Percentiles rank a stretch among this genome's conserved stretches.
Conservation (phyloP, 805 yeast species). For the Hagleromyces aurorensis region DNA sequence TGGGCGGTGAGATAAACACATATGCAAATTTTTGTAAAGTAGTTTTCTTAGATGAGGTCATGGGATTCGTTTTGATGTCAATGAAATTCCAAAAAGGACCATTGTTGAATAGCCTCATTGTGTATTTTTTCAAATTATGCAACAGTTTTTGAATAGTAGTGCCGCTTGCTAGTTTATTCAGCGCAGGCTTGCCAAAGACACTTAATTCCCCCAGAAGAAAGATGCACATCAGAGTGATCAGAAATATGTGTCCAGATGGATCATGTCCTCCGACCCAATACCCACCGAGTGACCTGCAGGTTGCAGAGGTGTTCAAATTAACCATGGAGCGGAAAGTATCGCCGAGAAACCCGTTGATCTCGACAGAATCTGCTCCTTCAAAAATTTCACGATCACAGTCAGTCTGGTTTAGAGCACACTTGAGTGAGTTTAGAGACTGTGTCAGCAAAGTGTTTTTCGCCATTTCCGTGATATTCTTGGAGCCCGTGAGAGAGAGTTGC, state of each 20-base stretch:
- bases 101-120: constrained; percentile 7
- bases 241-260: constrained; percentile 89
- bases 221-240: constrained; percentile 39
- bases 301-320: constrained; percentile 30
- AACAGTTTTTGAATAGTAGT: neutral
- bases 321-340: constrained; percentile 9
- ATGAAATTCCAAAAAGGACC: constrained; percentile 10
- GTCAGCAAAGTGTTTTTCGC: constrained; percentile 1
- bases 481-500: constrained; percentile 4
- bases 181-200: constrained; percentile 14
- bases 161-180: constrained; percentile 3
- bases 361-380: constrained; percentile 3
- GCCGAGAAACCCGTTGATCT: constrained; percentile 12
- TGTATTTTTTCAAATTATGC: neutral
- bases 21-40: constrained; percentile 4
- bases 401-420: constrained; percentile 6
- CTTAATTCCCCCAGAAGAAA: constrained; percentile 55
- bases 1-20: constrained; percentile 10
- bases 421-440: constrained; percentile 6
- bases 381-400: constrained; percentile 1
- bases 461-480: constrained; percentile 2
- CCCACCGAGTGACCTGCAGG: constrained; percentile 56
- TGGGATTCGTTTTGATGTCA: constrained; percentile 6
- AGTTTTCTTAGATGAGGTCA: no score
- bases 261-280: constrained; percentile 85